These are phyloP conservation scores for Fonsecaea nubica DNA, from an alignment of 2,329 filamentous ascomycete species.

Conservation along the genomic window DNA sequence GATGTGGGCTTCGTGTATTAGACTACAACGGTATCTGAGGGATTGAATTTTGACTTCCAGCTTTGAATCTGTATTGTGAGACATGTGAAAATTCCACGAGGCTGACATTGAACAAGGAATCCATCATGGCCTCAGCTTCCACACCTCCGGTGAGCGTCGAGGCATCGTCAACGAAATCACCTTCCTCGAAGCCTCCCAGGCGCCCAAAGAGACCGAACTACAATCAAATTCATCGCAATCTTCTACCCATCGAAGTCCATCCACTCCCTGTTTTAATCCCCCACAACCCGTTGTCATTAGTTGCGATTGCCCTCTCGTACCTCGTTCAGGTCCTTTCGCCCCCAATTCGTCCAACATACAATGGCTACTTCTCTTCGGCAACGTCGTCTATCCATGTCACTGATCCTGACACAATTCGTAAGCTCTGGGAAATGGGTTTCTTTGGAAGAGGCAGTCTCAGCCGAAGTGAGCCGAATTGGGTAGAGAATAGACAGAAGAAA, in stretches of 20 bases:
- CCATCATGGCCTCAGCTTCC: constrained; percentile 41
- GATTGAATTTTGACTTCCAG: constrained; percentile 6
- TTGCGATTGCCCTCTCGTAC: constrained; percentile 80
- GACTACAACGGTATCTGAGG: constrained; percentile 98
- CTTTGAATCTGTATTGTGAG: constrained; percentile 9
- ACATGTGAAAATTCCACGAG: constrained; percentile 18
- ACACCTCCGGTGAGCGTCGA: constrained; percentile 36
- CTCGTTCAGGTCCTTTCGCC: constrained; percentile 73
- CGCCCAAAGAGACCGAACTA: constrained; percentile 60
- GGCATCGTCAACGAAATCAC: constrained; percentile 27
- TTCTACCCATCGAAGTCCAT: constrained; percentile 79
- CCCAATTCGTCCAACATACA: constrained; percentile 67
- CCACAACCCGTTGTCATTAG: constrained; percentile 85
- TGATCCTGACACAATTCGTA: constrained; percentile 75
- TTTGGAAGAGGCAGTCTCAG: constrained; percentile 94
- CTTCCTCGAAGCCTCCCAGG: constrained; percentile 33
- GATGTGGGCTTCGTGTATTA: constrained; percentile 66
- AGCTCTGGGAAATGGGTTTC: constrained; percentile 95
- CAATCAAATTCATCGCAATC: constrained; percentile 79
- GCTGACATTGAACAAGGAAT: constrained; percentile 29
- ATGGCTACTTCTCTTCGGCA: constrained; percentile 78
- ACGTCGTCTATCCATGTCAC: constrained; percentile 85
- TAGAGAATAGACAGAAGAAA: constrained; percentile 79
- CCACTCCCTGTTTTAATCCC: constrained; percentile 88
- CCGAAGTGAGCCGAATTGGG: constrained; percentile 93